Conservation (phyloP, 1,284 basidiomycete genomes). For the Trametes sp. region DNA sequence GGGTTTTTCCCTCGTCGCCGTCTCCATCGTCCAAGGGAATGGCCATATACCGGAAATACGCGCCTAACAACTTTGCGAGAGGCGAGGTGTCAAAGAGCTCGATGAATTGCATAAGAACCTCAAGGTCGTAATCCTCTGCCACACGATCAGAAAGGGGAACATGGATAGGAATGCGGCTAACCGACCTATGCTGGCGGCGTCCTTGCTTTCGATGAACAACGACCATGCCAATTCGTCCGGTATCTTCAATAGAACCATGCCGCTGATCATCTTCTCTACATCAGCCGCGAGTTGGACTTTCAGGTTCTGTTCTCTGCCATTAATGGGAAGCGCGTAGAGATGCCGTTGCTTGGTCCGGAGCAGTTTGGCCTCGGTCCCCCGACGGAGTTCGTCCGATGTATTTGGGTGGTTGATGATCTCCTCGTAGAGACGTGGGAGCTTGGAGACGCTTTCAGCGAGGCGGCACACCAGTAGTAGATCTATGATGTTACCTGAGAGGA, state of each 20-base stretch:
- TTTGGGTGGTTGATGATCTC: constrained; percentile 81
- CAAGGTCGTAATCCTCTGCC: constrained; percentile 70
- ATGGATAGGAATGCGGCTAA: constrained; percentile 14
- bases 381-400: constrained; percentile 76
- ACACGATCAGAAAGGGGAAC: constrained; percentile 1
- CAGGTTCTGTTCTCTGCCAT: constrained; percentile 48
- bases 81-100: constrained; percentile 70
- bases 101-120: constrained; percentile 70
- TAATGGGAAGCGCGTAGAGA: constrained; percentile 59
- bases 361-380: constrained; percentile 75
- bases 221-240: constrained; percentile 84
- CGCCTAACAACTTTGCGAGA: constrained; percentile 67
- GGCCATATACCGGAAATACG: constrained; percentile 73
- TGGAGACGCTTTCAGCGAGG: constrained; percentile 11
- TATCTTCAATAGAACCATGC: constrained; percentile 77
- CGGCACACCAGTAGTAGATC: constrained; percentile 15
- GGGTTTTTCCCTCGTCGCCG: constrained; percentile 42
- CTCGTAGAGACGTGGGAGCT: constrained; percentile 77
- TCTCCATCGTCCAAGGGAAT: constrained; percentile 53
- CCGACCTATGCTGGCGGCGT: constrained; percentile 75
- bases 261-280: constrained; percentile 73
- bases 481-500: constrained; percentile 58
- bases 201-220: constrained; percentile 79
- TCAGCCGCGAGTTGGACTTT: constrained; percentile 66
- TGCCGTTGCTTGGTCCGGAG: constrained; percentile 67